These are phyloP conservation scores for Rhizoctonia solani DNA, from an alignment of 1,284 basidiomycete species.

Conservation along the genomic window DNA sequence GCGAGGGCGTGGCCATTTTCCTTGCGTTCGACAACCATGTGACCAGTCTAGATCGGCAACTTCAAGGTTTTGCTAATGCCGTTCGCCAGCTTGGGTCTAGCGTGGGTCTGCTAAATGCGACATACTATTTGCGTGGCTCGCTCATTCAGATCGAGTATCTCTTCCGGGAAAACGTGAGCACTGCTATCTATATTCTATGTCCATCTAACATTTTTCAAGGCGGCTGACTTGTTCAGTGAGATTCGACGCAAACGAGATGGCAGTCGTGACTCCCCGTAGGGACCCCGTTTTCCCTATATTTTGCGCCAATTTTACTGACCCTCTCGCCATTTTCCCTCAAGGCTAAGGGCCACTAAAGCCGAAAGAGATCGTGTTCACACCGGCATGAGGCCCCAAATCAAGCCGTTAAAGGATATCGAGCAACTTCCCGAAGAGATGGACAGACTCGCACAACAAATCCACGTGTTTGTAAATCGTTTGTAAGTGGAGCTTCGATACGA, in stretches of 20 bases:
- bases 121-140: slow-evolving; percentile 33
- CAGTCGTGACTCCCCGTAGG: no score
- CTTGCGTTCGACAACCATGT: slow-evolving; percentile 8
- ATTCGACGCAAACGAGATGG: slow-evolving; percentile 14
- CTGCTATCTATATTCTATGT: background rate
- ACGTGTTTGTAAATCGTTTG: slow-evolving; percentile 21
- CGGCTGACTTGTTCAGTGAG: slow-evolving; percentile 14
- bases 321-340: background rate
- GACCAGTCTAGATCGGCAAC: slow-evolving; percentile 26
- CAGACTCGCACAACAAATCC: background rate
- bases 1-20: slow-evolving; percentile 13
- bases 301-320: no score
- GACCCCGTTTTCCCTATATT: no score
- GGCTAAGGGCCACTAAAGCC: background rate
- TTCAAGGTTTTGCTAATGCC: slow-evolving; percentile 36
- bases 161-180: slow-evolving; percentile 37
- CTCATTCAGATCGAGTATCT: slow-evolving; percentile 38
- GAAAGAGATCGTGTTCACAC: slow-evolving; percentile 20
- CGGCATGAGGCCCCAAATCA: slow-evolving; percentile 24
- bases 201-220: slow-evolving; percentile 2
- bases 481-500: background rate
- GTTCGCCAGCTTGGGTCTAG: slow-evolving; percentile 37
- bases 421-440: slow-evolving; percentile 11
- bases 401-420: background rate
- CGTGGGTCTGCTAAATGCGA: slow-evolving; percentile 36